phyloP scores from a whole-genome alignment of 1,284 basidiomycete species.

The Stygiomarasmius scandens region DNA sequence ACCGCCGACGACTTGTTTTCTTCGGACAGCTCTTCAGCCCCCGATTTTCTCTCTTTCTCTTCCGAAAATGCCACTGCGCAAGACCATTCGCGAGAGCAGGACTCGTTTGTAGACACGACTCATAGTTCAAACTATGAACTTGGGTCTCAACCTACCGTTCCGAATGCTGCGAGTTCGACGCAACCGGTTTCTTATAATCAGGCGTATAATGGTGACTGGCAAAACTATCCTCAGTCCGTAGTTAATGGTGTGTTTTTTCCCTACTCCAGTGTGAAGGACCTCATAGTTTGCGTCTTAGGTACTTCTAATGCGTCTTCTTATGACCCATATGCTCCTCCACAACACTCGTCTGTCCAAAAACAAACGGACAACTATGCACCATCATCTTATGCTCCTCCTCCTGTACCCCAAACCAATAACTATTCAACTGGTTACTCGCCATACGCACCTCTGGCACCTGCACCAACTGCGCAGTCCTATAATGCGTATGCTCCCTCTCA shows the following conservation, averaged over 20 bases:
- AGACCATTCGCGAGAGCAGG: neutral
- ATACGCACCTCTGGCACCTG: slow-evolving; percentile 19
- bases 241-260: neutral
- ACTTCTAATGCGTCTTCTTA: slow-evolving; percentile 7
- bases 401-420: neutral
- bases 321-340: slow-evolving; percentile 26
- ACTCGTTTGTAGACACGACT: slow-evolving; percentile 4
- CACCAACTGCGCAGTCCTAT: neutral
- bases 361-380: slow-evolving; percentile 10
- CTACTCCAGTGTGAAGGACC: neutral
- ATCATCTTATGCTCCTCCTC: neutral
- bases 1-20: slow-evolving; percentile 29
- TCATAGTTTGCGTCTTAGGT: neutral
- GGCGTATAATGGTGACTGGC: slow-evolving; percentile 5
- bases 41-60: neutral
- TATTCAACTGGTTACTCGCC: slow-evolving; percentile 18
- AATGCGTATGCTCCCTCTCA: neutral
- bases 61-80: neutral
- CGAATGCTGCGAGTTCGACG: neutral
- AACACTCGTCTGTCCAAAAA: slow-evolving; percentile 32
- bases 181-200: neutral
- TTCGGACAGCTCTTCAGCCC: neutral
- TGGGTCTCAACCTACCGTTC: neutral
- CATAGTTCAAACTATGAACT: neutral
- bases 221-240: neutral